These are phyloP conservation scores for Pistacia integerrima DNA, from an alignment of 345 rosid genomes.

Conservation along the genomic window DNA sequence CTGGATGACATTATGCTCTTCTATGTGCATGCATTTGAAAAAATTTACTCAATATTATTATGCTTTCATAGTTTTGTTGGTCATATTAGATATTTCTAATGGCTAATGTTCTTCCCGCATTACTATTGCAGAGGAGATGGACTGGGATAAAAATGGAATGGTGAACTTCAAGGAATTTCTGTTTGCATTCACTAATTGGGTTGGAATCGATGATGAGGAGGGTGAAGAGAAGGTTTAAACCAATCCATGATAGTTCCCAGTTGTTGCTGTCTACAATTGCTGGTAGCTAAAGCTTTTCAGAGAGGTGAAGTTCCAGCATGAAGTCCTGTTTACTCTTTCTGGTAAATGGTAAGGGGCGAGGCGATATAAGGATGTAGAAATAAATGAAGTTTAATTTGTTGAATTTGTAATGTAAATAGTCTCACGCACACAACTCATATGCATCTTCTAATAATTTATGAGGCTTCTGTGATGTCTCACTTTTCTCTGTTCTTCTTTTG, in stretches of 20 bases:
- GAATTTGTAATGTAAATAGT: conserved; percentile 24
- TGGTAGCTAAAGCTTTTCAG: background rate
- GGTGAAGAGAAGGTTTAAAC: conserved; percentile 30
- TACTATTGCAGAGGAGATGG: conserved; percentile 87
- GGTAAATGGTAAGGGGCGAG: conserved; percentile 3
- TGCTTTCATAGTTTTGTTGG: background rate
- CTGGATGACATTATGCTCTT: background rate
- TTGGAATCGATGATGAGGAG: conserved; percentile 76
- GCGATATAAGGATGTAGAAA: conserved; percentile 1
- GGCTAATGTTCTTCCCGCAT: too few species aligned
- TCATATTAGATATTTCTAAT: background rate
- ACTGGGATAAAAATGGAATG: conserved; percentile 95
- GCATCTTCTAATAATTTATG: background rate
- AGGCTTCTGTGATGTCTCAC: background rate
- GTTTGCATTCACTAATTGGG: conserved; percentile 92
- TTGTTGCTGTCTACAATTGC: background rate
- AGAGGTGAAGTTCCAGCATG: conserved; percentile 1
- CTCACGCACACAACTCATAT: conserved; percentile 9
- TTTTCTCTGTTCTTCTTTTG: too few species aligned
- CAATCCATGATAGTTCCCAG: background rate
- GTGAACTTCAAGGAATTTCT: conserved; percentile 94
- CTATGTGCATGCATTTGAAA: background rate
- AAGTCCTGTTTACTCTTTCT: conserved; percentile 5
- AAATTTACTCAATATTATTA: background rate
- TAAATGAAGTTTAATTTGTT: background rate